Percentiles rank a stretch among this genome's conserved stretches.
Evolutionary conservation across 306 rosid genomes (phyloP).

Genomic region (Sphenostylis stenocarpa): DNA sequence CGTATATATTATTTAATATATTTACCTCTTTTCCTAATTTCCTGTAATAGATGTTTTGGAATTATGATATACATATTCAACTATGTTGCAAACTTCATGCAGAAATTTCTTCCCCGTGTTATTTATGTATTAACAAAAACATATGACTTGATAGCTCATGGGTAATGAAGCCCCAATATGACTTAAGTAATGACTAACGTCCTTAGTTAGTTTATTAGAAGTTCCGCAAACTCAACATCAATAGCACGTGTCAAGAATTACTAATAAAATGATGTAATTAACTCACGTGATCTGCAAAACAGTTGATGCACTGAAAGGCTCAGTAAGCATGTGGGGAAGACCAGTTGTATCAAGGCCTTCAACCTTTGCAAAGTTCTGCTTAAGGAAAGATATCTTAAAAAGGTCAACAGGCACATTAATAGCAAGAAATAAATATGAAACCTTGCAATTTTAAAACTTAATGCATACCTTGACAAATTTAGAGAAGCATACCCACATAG

Average conservation of each 20-base stretch:
- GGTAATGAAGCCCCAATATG: neutral
- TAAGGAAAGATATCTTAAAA: neutral
- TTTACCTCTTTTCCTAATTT: neutral
- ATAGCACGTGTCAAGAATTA: neutral
- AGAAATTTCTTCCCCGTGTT: neutral
- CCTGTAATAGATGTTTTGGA: neutral
- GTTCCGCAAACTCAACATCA: neutral
- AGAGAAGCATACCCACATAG: conserved; percentile 68
- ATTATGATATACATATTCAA: neutral
- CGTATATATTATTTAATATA: neutral
- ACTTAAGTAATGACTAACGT: neutral
- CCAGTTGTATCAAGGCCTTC: conserved; percentile 44
- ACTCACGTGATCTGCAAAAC: conserved; percentile 73
- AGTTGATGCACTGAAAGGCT: conserved; percentile 69
- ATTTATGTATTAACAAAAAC: neutral
- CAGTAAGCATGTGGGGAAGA: conserved; percentile 62
- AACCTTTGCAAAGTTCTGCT: conserved; percentile 54
- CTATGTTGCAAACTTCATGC: neutral
- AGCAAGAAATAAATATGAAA: neutral
- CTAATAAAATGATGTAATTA: neutral
- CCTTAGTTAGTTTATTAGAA: neutral
- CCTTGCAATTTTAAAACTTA: too few species aligned
- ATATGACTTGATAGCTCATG: neutral
- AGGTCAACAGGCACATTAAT: neutral
- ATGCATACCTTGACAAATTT: conserved; percentile 51